A percentile compares a stretch with the other conserved stretches of the same genome.
These are phyloP conservation scores for Amanita exitialis DNA, from an alignment of 768 basidiomycete genomes.

Conservation along the genomic window DNA sequence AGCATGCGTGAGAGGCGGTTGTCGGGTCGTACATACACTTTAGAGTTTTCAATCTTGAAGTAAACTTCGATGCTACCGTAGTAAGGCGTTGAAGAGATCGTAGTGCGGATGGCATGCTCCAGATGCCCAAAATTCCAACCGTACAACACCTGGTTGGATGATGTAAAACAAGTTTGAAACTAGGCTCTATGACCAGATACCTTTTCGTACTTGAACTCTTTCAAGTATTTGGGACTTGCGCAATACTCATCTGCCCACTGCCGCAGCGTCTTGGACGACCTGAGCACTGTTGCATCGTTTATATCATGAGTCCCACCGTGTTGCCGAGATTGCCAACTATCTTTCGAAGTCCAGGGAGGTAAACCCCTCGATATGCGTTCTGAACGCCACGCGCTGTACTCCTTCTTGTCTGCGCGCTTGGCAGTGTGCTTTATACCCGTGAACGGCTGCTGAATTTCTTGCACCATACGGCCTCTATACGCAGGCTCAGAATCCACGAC, in stretches of 20 bases:
- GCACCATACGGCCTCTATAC: slow-evolving; percentile 53
- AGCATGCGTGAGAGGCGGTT: slow-evolving; percentile 58
- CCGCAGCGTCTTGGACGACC: slow-evolving; percentile 51
- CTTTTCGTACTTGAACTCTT: slow-evolving; percentile 72
- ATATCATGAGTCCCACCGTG: not conserved
- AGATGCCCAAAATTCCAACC: slow-evolving; percentile 38
- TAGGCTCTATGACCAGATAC: slow-evolving; percentile 19
- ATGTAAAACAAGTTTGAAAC: not conserved
- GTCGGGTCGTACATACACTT: slow-evolving; percentile 57
- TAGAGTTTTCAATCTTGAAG: slow-evolving; percentile 35
- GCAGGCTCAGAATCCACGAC: slow-evolving; percentile 53
- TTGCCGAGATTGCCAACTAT: not conserved
- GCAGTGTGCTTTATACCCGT: slow-evolving; percentile 25
- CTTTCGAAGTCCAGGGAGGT: slow-evolving; percentile 31
- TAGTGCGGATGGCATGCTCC: slow-evolving; percentile 27
- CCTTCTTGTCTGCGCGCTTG: slow-evolving; percentile 26
- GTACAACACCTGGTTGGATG: slow-evolving; percentile 24
- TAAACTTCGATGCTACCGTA: slow-evolving; percentile 36
- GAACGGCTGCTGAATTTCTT: slow-evolving; percentile 35
- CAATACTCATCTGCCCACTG: slow-evolving; percentile 85
- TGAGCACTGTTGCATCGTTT: slow-evolving; percentile 15
- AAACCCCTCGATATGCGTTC: slow-evolving; percentile 29
- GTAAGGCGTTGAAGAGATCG: slow-evolving; percentile 34
- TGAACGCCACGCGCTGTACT: slow-evolving; percentile 25
- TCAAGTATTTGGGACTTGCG: slow-evolving; percentile 54